A percentile compares a stretch with the other conserved stretches of the same genome.
Evolutionary conservation across 768 basidiomycete genomes (phyloP).

Genomic region (Rhodotorula paludigena): DNA sequence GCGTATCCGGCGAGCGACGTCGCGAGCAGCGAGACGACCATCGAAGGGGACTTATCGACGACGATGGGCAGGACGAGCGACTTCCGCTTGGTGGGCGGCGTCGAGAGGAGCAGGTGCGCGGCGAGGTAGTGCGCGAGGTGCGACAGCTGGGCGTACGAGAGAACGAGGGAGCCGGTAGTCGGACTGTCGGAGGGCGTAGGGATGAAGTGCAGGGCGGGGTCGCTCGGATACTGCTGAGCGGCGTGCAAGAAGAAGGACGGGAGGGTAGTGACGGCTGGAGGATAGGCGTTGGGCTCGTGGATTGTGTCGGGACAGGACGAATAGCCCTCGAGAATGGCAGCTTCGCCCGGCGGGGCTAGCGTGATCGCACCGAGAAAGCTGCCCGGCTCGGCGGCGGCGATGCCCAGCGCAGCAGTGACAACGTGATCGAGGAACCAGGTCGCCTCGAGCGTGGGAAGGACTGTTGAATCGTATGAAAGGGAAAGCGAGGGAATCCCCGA

Average conservation of each 20-base stretch:
- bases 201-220: slow-evolving; percentile 25
- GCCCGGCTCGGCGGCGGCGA: not conserved
- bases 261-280: not conserved
- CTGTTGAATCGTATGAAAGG: slow-evolving; percentile 15
- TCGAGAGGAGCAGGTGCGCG: not conserved
- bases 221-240: slow-evolving; percentile 9
- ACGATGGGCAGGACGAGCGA: slow-evolving; percentile 31
- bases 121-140: slow-evolving; percentile 24
- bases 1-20: slow-evolving; percentile 26
- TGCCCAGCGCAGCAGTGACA: not conserved
- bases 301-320: slow-evolving; percentile 3
- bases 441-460: slow-evolving; percentile 27
- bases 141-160: slow-evolving; percentile 23
- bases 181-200: not conserved
- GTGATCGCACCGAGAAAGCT: not conserved
- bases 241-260: slow-evolving; percentile 31
- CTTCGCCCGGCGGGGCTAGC: slow-evolving; percentile 18
- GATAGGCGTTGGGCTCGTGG: slow-evolving; percentile 15
- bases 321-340: not conserved
- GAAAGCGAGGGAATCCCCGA: not conserved
- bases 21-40: slow-evolving; percentile 30
- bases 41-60: slow-evolving; percentile 23
- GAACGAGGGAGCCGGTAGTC: not conserved
- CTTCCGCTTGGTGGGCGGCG: no score
- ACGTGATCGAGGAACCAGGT: slow-evolving; percentile 33